Evolutionary conservation across 179 eudicot species (phyloP).

Genomic region (Beta macrorhiza): DNA sequence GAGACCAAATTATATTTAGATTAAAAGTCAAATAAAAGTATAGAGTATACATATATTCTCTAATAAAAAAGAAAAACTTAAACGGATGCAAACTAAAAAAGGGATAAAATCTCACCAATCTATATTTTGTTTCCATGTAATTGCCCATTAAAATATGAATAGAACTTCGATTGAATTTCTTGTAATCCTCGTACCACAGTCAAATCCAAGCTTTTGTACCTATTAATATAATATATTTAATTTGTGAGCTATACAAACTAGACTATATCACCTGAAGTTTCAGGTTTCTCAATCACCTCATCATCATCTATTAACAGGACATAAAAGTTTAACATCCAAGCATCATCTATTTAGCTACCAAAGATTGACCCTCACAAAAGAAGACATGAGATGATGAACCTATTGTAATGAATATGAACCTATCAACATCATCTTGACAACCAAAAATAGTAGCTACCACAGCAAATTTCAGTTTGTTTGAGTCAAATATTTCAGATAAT

Average conservation of each 20-base stretch:
- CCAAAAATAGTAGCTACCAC: neutral
- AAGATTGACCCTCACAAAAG: neutral
- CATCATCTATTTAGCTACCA: neutral
- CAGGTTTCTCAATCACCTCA: neutral
- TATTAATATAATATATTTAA: constrained; percentile 22
- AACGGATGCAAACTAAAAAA: neutral
- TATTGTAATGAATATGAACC: neutral
- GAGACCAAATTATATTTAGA: neutral
- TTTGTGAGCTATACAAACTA: neutral
- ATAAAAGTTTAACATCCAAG: neutral
- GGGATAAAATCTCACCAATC: constrained; percentile 48
- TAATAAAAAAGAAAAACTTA: neutral
- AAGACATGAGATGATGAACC: neutral
- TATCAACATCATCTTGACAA: neutral
- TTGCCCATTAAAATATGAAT: constrained; percentile 62
- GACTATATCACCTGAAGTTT: neutral
- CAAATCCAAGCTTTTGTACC: constrained; percentile 54
- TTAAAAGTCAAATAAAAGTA: neutral
- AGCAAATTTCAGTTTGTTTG: neutral
- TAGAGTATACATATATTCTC: neutral
- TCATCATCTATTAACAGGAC: neutral
- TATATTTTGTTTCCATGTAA: constrained; percentile 55
- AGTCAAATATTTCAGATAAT: too few species aligned
- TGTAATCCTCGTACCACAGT: constrained; percentile 53
- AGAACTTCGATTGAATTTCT: constrained; percentile 50